Conservation (phyloP, 805 yeast species). For the Monosporozyma unispora region DNA sequence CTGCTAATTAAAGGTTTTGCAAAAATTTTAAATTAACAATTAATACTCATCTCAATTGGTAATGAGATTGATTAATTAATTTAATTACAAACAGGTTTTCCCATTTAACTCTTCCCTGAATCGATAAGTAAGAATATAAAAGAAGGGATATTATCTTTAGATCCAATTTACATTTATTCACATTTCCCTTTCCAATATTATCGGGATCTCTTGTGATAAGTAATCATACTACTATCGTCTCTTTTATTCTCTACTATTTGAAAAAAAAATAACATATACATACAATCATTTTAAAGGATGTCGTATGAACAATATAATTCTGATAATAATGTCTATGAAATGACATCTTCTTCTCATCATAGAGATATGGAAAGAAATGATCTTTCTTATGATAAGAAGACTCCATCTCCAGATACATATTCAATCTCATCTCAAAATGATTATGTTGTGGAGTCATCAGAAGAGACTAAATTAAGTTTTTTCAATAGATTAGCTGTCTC, state of each 20-base stretch:
- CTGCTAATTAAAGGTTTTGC: too few relatives aligned
- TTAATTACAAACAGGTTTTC: too few relatives aligned
- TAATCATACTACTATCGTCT: neutral
- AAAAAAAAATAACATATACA: too few relatives aligned
- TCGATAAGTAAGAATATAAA: too few relatives aligned
- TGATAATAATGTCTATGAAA: conserved; percentile 3
- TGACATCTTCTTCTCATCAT: neutral
- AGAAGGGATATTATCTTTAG: too few relatives aligned
- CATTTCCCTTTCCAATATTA: neutral
- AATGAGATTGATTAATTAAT: too few relatives aligned
- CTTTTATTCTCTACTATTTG: neutral
- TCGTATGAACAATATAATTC: neutral
- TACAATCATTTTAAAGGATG: neutral
- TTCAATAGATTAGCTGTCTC: conserved; percentile 16
- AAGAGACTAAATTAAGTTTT: conserved; percentile 11
- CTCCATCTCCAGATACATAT: conserved; percentile 29
- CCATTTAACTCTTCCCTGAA: too few relatives aligned
- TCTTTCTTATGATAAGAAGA: conserved; percentile 44
- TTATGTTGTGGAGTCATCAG: conserved; percentile 12
- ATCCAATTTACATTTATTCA: too few relatives aligned
- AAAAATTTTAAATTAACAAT: too few relatives aligned
- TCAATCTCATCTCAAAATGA: conserved; percentile 3
- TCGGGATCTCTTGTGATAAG: neutral
- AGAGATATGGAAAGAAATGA: conserved; percentile 1
- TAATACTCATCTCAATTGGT: too few relatives aligned